phyloP scores from a whole-genome alignment of 1,284 basidiomycete species.

The Rhodotorula mucilaginosa region DNA sequence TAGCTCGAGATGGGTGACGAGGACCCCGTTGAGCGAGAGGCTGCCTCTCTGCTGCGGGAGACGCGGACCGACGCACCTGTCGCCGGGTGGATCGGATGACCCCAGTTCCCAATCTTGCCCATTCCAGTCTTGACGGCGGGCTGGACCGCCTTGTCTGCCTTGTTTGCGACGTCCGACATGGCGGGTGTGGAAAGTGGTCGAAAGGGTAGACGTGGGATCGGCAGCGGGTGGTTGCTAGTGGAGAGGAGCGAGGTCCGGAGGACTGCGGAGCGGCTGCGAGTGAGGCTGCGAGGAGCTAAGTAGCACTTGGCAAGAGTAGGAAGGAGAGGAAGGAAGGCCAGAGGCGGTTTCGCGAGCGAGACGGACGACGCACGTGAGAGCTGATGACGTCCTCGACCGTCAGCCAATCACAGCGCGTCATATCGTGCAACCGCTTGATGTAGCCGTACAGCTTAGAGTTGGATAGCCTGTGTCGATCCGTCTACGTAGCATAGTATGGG shows the following conservation, averaged over 20 bases:
- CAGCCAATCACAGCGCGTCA: not conserved
- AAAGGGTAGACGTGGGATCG: not conserved
- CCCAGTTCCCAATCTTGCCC: constrained; percentile 1
- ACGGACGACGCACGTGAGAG: no score
- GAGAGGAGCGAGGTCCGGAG: not conserved
- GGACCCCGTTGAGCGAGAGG: no score
- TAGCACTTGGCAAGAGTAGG: not conserved
- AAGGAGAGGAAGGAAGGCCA: not conserved
- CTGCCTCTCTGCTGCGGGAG: not conserved
- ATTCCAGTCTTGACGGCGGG: constrained; percentile 12
- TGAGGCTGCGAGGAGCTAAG: no score
- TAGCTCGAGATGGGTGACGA: no score
- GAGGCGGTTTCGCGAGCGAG: not conserved
- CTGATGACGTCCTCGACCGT: no score
- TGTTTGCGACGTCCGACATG: constrained; percentile 8
- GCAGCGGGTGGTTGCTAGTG: not conserved
- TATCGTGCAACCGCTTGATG: no score
- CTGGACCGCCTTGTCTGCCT: not conserved
- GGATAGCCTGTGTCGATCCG: no score
- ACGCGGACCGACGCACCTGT: constrained; percentile 10
- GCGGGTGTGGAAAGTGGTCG: not conserved
- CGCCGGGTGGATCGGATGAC: constrained; percentile 29
- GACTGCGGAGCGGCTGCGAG: not conserved
- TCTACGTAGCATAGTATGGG: no score
- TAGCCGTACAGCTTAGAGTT: no score